Evolutionary conservation across 495 filamentous ascomycete genomes (phyloP), one percentile per base, ranked within the genome.

Genomic region (Aspergillus egyptiacus): DNA sequence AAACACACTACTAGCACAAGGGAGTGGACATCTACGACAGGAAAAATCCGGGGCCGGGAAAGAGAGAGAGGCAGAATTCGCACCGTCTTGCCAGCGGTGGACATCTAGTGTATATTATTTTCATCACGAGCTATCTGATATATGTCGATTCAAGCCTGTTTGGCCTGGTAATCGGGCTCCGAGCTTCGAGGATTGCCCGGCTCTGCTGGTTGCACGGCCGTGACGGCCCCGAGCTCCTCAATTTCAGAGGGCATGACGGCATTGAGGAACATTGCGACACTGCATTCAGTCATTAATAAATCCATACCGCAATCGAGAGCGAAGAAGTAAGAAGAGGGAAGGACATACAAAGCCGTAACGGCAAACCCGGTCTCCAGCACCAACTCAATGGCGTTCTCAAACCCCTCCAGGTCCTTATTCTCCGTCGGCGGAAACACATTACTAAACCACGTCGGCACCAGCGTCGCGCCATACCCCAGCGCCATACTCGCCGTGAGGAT

Each of bases 301-400:
- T 13, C 10, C n/a, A 17, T 1, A 11, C 5, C 5, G n/a, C n/a
- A n/a, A n/a, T 31, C 0, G 3, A 46, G 11, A 23, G 10, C 6
- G 23, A 23, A 19, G 31, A 1, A 45, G 14, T 22, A 34, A 14
- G n/a, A 10, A 17, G 35, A 28, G 10, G 10, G 30, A 35, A 6
- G 10, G 3, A 51, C 48, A 15, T 22, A 51, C 48, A 90, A 73
- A 0, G 85, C 89, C 0, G 84, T 83, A 24, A 95, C 70, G 1
- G 71, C 72, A 38, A 76, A 77, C 0, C 70, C 71, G 9, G 88
- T 94, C 68, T 87, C 80, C 77, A 94, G 81, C 35, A 95, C 74
- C 22, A 96, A 66, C 18, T 75, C 76, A n/a, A 94, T 87, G 34
- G 91, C 89, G 60, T 95, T 85, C 46, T 89, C 72, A 64, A 95